Evolutionary conservation across 1,284 basidiomycete species (phyloP).

Genomic region (Schizophyllum amplum): DNA sequence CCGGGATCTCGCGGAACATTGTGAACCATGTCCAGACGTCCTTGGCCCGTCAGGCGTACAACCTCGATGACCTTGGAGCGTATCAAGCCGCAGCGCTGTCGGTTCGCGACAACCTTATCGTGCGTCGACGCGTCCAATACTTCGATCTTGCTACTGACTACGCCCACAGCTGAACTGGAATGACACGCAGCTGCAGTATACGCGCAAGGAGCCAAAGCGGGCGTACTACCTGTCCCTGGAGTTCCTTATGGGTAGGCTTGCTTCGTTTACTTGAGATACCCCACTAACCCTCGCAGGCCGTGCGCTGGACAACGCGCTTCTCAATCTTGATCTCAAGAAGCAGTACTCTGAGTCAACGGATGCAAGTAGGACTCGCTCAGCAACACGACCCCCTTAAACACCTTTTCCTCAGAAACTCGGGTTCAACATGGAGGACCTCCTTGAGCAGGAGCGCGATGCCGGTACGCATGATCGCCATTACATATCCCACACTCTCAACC

Average conservation of each 20-base stretch:
- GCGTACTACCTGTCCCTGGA: conserved; percentile 90
- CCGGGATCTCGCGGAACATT: conserved; percentile 70
- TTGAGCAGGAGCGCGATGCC: conserved; percentile 84
- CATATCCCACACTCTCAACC: not conserved
- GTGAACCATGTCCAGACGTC: conserved; percentile 84
- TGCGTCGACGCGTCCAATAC: conserved; percentile 17
- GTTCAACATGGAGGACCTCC: conserved; percentile 79
- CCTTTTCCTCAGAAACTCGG: conserved; percentile 44
- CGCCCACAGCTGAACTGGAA: conserved; percentile 68
- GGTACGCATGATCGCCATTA: conserved; percentile 26
- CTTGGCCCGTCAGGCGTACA: conserved; percentile 82
- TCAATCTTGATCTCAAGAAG: conserved; percentile 80
- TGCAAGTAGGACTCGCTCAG: too few relatives aligned
- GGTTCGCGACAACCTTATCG: conserved; percentile 79
- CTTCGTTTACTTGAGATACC: too few relatives aligned
- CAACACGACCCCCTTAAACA: too few relatives aligned
- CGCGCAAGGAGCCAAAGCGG: conserved; percentile 66
- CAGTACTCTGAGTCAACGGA: conserved; percentile 59
- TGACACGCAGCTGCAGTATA: conserved; percentile 62
- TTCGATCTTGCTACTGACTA: conserved; percentile 5
- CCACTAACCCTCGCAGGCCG: too few relatives aligned
- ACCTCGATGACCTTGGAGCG: conserved; percentile 66
- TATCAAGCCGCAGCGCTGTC: conserved; percentile 79
- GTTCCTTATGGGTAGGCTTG: conserved; percentile 90
- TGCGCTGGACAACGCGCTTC: conserved; percentile 82